Base-by-base conservation (phyloP, 768 basidiomycete species). In the Baorangia bicolor region DNA sequence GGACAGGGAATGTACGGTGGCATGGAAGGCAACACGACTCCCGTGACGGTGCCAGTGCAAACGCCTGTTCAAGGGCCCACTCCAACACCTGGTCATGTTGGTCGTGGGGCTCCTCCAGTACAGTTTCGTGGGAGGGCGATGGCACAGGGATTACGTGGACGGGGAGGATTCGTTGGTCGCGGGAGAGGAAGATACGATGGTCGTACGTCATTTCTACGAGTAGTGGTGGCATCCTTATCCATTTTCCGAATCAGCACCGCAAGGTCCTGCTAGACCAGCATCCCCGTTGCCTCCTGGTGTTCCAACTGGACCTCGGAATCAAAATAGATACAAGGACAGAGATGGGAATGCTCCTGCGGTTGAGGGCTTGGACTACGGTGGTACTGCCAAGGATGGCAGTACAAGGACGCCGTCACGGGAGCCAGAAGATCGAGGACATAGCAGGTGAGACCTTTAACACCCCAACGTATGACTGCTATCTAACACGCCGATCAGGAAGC, bases 261-360 rank as follows among this genome's bases (percentile, higher is more conserved):
- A 78, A 52, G 77, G 78, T 8, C 84, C 88, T 38, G 84, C 84
- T 34, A 81, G 91, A 55, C 87, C 92, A 5, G 87, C 90, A 7
- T 93, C 92, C 0, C 92, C 92, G 18, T 78, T 94, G 2, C 92
- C 92, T 1, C 90, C 92, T 14, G 86, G 86, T 55, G 92, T 94
- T 20, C 92, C 92, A 2, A 94, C 92, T 0, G 92, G 92, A 1
- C 92, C 92, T 13, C 79, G 92, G 41, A 92, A 92, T 69, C 88
- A 90, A 70, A 90, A 90, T 67, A 91, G 91, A 67, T 93, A 94
- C 75, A 93, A 92, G 76, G 92, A 94, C 69, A 80, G 90, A 39
- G 91, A 93, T 65, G 85, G 84, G 16, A 90, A 90, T 64, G 88
- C 89, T 2, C 87, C 90, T 56, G 90, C 90, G 27, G 89, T 91